Base-by-base conservation (phyloP, 495 filamentous ascomycete species). In the Chaetomidium leptoderma region DNA sequence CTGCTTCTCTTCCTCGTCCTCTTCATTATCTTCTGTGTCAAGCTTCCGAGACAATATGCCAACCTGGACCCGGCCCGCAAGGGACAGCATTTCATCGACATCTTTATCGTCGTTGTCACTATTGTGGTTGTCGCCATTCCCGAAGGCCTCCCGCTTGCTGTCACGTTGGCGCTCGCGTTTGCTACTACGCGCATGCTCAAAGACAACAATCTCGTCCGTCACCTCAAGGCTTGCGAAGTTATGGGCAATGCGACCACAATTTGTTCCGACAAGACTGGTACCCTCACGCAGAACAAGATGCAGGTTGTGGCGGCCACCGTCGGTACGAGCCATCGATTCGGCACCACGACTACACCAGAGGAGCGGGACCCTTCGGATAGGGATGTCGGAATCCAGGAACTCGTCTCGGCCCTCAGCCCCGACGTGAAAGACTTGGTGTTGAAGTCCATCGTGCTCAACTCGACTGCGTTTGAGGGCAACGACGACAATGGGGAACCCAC, bases 191-290 rank as follows among this genome's bases (percentile, higher is more conserved):
- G 91, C 26, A 97, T 97, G 92, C 76, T 96, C 44, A 93, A 89
- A 70, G 92, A 97, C 64, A 92, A 96, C 72, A 97, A 97, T 61
- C 71, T 97, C 47, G 92, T 97, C 49, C 89, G 92, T 27, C 81
- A 92, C 54, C 77, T 97, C 37, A 86, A 90, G 63, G 92, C 92
- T 43, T 97, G 92, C 70, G 92, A 97, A 70, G 95, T 92, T n/a
- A 97, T 97, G 92, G 92, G 92, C 23, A 96, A 96, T 71, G 92
- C 92, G 5, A 96, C 92, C 0, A 92, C 90, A 2, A 89, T 97
- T 47, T 97, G 92, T 72, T 96, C 92, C 3, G 92, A 97, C 75
- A 97, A 97, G 70, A 97, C 92, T 0, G 92, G 92, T 54, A 97
- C 92, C 3, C 76, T 97, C n/a, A 93, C 90, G 0, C 86, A 92